Percentiles rank a stretch among this genome's conserved stretches.
These are phyloP conservation scores for Emericellopsis atlantica DNA, from an alignment of 2,329 filamentous ascomycete genomes.

Conservation along the genomic window DNA sequence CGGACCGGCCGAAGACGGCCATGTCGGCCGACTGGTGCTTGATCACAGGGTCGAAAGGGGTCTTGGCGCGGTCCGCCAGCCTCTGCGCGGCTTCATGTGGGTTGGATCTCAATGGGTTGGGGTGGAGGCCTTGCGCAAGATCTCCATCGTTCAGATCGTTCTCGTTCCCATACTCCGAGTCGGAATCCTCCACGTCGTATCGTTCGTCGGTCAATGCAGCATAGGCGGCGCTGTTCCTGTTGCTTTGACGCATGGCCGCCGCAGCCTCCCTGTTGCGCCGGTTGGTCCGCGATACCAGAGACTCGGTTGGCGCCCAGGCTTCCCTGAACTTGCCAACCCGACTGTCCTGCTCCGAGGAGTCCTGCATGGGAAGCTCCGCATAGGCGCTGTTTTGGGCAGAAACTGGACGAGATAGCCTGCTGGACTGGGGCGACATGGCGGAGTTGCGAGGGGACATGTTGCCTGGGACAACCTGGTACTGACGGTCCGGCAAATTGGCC, in stretches of 20 bases:
- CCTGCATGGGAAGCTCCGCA: constrained; percentile 32
- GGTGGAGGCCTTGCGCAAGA: constrained; percentile 18
- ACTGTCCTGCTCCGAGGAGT: constrained; percentile 14
- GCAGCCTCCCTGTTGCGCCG: constrained; percentile 33
- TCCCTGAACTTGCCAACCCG: constrained; percentile 37
- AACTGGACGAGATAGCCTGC: constrained; percentile 29
- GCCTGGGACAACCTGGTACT: constrained; percentile 34
- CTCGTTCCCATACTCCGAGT: constrained; percentile 26
- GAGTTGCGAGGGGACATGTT: constrained; percentile 29
- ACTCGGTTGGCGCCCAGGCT: constrained; percentile 41
- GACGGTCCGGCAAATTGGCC: constrained; percentile 43
- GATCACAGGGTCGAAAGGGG: constrained; percentile 7
- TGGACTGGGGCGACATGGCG: constrained; percentile 28
- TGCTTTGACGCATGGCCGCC: constrained; percentile 15
- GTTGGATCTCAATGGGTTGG: constrained; percentile 42
- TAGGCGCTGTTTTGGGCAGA: constrained; percentile 31
- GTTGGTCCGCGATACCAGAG: constrained; percentile 39
- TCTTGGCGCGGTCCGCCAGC: constrained; percentile 4
- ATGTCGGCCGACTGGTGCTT: constrained; percentile 3
- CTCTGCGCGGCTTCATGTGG: constrained; percentile 16
- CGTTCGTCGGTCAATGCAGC: constrained; percentile 28
- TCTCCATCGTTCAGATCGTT: constrained; percentile 17
- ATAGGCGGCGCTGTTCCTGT: constrained; percentile 24
- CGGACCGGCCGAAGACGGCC: background rate
- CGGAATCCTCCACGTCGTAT: constrained; percentile 26